Evolutionary conservation across 2,329 filamentous ascomycete species (phyloP).

Genomic region (Neonectria ditissima): DNA sequence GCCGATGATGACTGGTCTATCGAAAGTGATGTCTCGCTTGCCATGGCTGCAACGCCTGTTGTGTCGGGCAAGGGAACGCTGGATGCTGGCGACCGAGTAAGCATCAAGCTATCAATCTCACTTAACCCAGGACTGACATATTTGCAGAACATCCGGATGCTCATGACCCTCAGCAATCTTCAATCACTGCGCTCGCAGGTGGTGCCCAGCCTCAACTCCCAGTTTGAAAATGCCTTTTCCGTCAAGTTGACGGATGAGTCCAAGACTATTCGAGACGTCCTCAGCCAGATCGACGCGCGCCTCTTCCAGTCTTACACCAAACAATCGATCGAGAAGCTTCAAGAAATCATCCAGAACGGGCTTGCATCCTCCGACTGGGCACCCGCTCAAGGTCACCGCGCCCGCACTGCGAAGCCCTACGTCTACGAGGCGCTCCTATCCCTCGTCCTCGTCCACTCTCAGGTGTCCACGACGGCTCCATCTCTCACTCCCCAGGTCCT

Average conservation of each 20-base stretch:
- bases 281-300: constrained; percentile 88
- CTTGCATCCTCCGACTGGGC: constrained; percentile 80
- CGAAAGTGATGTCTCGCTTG: constrained; percentile 57
- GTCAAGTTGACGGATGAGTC: constrained; percentile 95
- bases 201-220: constrained; percentile 87
- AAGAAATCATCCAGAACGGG: constrained; percentile 77
- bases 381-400: constrained; percentile 66
- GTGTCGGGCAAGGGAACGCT: constrained; percentile 60
- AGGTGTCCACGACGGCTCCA: constrained; percentile 83
- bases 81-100: constrained; percentile 68
- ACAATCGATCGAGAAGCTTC: constrained; percentile 76
- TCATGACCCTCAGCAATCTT: constrained; percentile 93
- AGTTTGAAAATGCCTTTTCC: constrained; percentile 94
- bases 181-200: constrained; percentile 83
- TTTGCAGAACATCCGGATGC: constrained; percentile 87
- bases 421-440: constrained; percentile 87
- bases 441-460: constrained; percentile 91
- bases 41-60: constrained; percentile 49
- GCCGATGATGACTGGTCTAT: constrained; percentile 72
- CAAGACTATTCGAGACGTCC: constrained; percentile 90
- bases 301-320: constrained; percentile 94
- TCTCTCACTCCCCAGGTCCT: constrained; percentile 84
- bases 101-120: constrained; percentile 36
- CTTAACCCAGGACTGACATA: constrained; percentile 41
- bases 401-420: constrained; percentile 85